phyloP scores from a whole-genome alignment of 345 rosid genomes.

The Gossypium australe region DNA sequence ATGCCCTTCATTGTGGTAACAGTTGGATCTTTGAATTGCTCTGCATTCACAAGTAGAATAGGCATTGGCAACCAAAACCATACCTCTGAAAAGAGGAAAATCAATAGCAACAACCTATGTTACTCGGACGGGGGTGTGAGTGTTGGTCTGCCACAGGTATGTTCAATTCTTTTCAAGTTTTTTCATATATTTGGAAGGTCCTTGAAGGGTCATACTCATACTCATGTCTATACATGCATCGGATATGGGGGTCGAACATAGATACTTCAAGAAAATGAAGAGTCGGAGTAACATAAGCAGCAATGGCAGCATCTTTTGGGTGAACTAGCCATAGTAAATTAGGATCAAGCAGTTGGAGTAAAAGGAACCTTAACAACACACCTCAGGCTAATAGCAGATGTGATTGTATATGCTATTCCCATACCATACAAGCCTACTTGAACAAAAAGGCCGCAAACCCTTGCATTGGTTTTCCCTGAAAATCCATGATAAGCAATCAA shows the following conservation, averaged over 20 bases:
- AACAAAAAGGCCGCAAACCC: slow-evolving; percentile 30
- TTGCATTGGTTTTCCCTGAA: slow-evolving; percentile 34
- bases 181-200: neutral
- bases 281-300: neutral
- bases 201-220: neutral
- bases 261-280: neutral
- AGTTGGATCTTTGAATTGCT: slow-evolving; percentile 42
- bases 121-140: neutral
- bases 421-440: slow-evolving; percentile 37
- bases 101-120: neutral
- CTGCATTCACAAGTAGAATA: slow-evolving; percentile 24
- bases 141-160: neutral
- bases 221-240: neutral
- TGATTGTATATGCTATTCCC: slow-evolving; percentile 43
- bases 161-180: neutral
- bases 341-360: neutral
- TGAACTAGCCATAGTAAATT: neutral
- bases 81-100: neutral
- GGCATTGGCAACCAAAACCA: neutral
- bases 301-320: neutral
- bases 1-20: slow-evolving; percentile 47
- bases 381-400: slow-evolving; percentile 50
- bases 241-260: neutral
- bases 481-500: neutral
- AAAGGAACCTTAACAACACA: slow-evolving; percentile 8